Base-by-base conservation (phyloP, 441 rosid species). In the Manihot esculenta region DNA sequence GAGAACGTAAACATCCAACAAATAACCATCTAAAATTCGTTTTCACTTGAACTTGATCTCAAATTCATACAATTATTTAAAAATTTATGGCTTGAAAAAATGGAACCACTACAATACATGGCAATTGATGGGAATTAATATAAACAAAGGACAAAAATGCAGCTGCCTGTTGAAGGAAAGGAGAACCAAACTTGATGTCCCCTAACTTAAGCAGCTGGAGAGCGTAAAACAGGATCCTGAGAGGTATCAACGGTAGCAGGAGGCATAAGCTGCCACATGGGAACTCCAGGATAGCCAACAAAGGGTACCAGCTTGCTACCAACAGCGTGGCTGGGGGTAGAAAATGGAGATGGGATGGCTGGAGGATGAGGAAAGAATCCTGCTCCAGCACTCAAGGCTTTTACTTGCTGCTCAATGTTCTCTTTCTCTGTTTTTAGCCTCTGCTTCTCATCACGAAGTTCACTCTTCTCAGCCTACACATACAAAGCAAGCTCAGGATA, bases 201-300 rank as follows among this genome's bases (percentile, higher is more conserved):
- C 73, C 69, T 67, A n/a, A 30, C 68, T 86, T 82, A 94, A 73
- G 99, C 99, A 78, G 88, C 98, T 0, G 97, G 98, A 35, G 99
- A 89, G 56, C 85, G 94, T 70, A 90, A 91, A 48, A 82, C 87
- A 68, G 88, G 97, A 79, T 94, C 99, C 84, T 94, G 90, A 7
- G 98, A 92, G 71, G 97, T 92, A 79, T 94, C 97, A 45, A 92
- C 89, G 23, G 86, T 77, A 64, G 96, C 92, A 77, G 98, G 97
- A 60, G 96, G 98, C 99, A 94, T 88, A 85, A 94, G 87, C 73
- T 92, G 99, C 97, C 97, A 94, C 99, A 94, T 94, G 13, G 96
- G 89, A 59, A 86, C 84, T 78, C 97, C 93, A 1, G 97, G 97
- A 83, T 94, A 94, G 76, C 97, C 79, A 74, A 92, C 87, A 82